Evolutionary conservation across 2,329 filamentous ascomycete species (phyloP).

Genomic region (Gaeumannomyces sp.): DNA sequence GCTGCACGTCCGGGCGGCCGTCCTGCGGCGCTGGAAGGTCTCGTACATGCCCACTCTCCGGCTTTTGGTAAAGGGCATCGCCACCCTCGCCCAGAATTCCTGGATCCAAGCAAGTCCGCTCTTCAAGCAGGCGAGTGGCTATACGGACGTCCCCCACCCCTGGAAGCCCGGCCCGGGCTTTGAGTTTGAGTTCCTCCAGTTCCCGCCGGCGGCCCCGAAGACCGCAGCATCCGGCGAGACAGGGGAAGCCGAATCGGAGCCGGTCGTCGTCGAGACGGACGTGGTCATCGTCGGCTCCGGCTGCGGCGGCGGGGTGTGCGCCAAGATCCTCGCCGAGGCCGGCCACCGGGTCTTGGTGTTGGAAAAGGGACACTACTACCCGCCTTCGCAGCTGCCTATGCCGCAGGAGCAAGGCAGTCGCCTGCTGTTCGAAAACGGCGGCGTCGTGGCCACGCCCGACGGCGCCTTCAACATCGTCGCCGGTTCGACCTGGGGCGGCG

Average conservation of each 20-base stretch:
- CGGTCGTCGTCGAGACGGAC: slow-evolving; percentile 66
- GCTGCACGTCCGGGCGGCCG: slow-evolving; percentile 50
- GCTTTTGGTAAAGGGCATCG: slow-evolving; percentile 48
- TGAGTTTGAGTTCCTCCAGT: slow-evolving; percentile 57
- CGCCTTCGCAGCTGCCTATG: slow-evolving; percentile 70
- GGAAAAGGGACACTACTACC: slow-evolving; percentile 68
- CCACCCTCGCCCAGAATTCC: slow-evolving; percentile 45
- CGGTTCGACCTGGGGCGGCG: slow-evolving; percentile 75
- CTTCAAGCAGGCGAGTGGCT: slow-evolving; percentile 50
- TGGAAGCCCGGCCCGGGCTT: slow-evolving; percentile 46
- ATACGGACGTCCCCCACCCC: slow-evolving; percentile 45
- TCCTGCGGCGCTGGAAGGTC: slow-evolving; percentile 56
- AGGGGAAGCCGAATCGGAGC: slow-evolving; percentile 24
- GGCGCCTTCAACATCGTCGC: slow-evolving; percentile 55
- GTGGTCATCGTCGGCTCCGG: slow-evolving; percentile 83
- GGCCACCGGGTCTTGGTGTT: slow-evolving; percentile 68
- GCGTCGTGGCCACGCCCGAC: slow-evolving; percentile 50
- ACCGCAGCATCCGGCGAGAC: background rate
- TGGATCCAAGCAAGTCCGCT: slow-evolving; percentile 51
- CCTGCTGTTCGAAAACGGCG: slow-evolving; percentile 66
- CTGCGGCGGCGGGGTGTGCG: slow-evolving; percentile 75
- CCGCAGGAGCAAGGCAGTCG: slow-evolving; percentile 49
- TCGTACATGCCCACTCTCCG: slow-evolving; percentile 51
- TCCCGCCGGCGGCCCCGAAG: slow-evolving; percentile 26
- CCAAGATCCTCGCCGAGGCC: slow-evolving; percentile 73